phyloP scores from a whole-genome alignment of 306 rosid species.

The Lablab purpureus region DNA sequence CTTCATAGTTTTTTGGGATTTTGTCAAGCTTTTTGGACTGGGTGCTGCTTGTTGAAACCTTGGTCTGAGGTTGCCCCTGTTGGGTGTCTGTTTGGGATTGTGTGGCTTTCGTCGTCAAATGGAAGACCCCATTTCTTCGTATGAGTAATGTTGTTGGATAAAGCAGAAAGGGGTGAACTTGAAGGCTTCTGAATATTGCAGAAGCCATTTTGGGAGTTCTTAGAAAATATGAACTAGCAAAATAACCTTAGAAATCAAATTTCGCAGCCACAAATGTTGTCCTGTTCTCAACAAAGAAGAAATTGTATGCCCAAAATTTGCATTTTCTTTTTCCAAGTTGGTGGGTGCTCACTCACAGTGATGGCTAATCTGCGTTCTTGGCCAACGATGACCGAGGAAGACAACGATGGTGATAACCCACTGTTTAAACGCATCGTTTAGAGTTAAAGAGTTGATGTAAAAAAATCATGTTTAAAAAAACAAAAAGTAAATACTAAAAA shows the following conservation, averaged over 20 bases:
- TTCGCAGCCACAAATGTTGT: neutral
- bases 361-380: constrained; percentile 10
- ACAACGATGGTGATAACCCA: neutral
- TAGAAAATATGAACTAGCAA: neutral
- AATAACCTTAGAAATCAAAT: constrained; percentile 9
- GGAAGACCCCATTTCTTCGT: constrained; percentile 52
- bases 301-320: neutral
- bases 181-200: constrained; percentile 69
- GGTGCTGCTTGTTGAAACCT: constrained; percentile 56
- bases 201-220: constrained; percentile 62
- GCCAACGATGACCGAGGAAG: constrained; percentile 10
- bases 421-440: neutral
- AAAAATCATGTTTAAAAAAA: no score
- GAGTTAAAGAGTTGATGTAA: no score
- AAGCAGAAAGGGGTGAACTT: constrained; percentile 60
- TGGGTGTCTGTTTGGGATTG: constrained; percentile 72
- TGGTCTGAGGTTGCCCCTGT: constrained; percentile 60
- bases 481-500: neutral
- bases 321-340: neutral
- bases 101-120: constrained; percentile 61
- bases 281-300: neutral
- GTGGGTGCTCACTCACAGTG: neutral
- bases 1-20: constrained; percentile 73
- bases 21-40: constrained; percentile 63
- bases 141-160: constrained; percentile 58